phyloP scores from a whole-genome alignment of 176 grass and related monocot species.

The Saccharum officinarum region DNA sequence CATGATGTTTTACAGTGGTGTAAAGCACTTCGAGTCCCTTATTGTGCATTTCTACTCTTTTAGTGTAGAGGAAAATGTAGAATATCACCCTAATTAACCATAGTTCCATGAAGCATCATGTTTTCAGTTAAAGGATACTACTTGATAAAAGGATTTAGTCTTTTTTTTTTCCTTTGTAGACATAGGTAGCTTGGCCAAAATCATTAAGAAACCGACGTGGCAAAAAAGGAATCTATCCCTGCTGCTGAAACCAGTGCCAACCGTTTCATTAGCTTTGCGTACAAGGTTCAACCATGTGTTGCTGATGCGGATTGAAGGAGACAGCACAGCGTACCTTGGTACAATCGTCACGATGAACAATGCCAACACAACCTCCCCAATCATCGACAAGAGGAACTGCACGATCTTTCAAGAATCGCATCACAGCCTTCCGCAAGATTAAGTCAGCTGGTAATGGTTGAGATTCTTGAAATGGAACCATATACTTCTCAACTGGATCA shows the following conservation, averaged over 20 bases:
- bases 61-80: not conserved
- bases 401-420: slow-evolving; percentile 72
- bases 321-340: slow-evolving; percentile 49
- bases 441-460: slow-evolving; percentile 53
- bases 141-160: not conserved
- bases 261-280: slow-evolving; percentile 17
- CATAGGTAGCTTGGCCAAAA: slow-evolving; percentile 13
- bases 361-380: slow-evolving; percentile 83
- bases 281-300: not conserved
- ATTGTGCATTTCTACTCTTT: not conserved
- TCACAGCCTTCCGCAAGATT: slow-evolving; percentile 55
- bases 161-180: not conserved
- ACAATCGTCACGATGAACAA: slow-evolving; percentile 75
- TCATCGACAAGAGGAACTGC: slow-evolving; percentile 79
- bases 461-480: slow-evolving; percentile 79
- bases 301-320: slow-evolving; percentile 19
- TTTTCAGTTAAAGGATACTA: not conserved
- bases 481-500: slow-evolving; percentile 90
- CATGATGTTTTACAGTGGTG: not conserved
- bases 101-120: not conserved
- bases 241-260: not conserved
- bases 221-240: slow-evolving; percentile 6
- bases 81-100: not conserved
- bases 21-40: not conserved
- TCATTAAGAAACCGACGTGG: not conserved